Evolutionary conservation across 2,329 filamentous ascomycete species (phyloP).

Genomic region (Colletotrichum tamarilloi): DNA sequence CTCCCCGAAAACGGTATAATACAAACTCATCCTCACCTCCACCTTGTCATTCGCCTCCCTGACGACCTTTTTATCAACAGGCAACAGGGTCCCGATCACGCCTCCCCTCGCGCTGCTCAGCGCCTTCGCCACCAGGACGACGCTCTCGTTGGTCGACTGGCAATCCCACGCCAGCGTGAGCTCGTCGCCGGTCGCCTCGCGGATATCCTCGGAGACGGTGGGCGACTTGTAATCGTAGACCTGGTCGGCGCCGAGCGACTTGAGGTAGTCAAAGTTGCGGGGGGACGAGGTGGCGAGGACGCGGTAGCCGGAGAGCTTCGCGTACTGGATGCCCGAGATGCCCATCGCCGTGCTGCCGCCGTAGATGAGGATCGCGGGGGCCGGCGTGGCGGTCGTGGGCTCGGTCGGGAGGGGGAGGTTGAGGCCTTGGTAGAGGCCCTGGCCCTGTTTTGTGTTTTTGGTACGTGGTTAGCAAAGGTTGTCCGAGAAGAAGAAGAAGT

Average conservation of each 20-base stretch:
- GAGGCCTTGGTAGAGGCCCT: constrained; percentile 61
- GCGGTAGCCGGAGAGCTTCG: constrained; percentile 47
- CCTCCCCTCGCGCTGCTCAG: constrained; percentile 40
- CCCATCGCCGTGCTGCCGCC: constrained; percentile 64
- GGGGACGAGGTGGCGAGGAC: constrained; percentile 47
- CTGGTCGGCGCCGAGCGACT: constrained; percentile 43
- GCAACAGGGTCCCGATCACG: constrained; percentile 52
- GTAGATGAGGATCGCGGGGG: constrained; percentile 52
- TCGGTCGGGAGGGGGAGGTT: constrained; percentile 57
- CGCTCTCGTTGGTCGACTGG: constrained; percentile 25
- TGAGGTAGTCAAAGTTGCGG: constrained; percentile 49
- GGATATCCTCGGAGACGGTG: constrained; percentile 40
- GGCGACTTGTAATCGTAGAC: constrained; percentile 46
- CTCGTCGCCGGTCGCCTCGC: constrained; percentile 37
- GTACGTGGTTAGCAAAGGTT: neutral
- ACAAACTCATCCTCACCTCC: constrained; percentile 45
- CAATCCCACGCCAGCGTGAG: constrained; percentile 43
- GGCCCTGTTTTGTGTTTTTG: constrained; percentile 45
- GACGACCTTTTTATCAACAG: constrained; percentile 49
- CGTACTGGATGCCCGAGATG: constrained; percentile 57
- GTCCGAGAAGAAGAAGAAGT: neutral
- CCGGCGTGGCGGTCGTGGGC: constrained; percentile 46
- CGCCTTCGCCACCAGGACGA: constrained; percentile 39
- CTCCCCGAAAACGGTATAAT: constrained; percentile 51
- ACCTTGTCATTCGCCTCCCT: constrained; percentile 53